A percentile compares a stretch with the other conserved stretches of the same genome.
Conservation (phyloP, 768 basidiomycete species). For the Xanthoconium purpureum region DNA sequence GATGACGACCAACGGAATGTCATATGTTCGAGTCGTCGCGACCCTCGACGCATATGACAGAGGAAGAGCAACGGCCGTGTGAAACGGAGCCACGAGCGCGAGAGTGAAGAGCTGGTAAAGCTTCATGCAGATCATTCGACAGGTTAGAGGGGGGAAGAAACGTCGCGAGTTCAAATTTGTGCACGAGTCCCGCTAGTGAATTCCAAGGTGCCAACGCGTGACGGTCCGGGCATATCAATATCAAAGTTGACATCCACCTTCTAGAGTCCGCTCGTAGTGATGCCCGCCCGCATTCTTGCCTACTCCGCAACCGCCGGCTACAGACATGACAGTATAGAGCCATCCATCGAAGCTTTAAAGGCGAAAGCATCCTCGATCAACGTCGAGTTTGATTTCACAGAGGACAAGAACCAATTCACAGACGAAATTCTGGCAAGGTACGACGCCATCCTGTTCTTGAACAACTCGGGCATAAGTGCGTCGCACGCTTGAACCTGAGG, state of each 20-base stretch:
- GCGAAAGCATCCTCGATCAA: constrained; percentile 43
- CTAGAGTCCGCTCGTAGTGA: not conserved
- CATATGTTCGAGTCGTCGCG: not conserved
- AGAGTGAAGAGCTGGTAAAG: not conserved
- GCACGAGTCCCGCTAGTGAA: constrained; percentile 8
- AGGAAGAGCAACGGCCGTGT: constrained; percentile 14
- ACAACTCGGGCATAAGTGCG: constrained; percentile 66
- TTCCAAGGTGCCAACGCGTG: too few species aligned
- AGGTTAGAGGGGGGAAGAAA: not conserved
- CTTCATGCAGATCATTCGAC: constrained; percentile 3
- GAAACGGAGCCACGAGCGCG: not conserved
- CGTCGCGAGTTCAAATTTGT: constrained; percentile 5
- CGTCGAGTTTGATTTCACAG: constrained; percentile 60
- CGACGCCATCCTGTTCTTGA: constrained; percentile 68
- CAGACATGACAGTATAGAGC: constrained; percentile 75
- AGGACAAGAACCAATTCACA: constrained; percentile 56
- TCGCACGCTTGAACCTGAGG: not conserved
- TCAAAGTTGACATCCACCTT: too few species aligned
- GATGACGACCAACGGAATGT: constrained; percentile 12
- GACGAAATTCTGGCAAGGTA: constrained; percentile 51
- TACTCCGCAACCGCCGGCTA: constrained; percentile 62
- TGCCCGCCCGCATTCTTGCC: constrained; percentile 46
- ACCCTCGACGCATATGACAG: not conserved
- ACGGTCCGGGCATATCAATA: not conserved
- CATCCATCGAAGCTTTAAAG: constrained; percentile 57